These are phyloP conservation scores for Macrolepiota dolichaula DNA, from an alignment of 768 basidiomycete genomes.

Conservation along the genomic window DNA sequence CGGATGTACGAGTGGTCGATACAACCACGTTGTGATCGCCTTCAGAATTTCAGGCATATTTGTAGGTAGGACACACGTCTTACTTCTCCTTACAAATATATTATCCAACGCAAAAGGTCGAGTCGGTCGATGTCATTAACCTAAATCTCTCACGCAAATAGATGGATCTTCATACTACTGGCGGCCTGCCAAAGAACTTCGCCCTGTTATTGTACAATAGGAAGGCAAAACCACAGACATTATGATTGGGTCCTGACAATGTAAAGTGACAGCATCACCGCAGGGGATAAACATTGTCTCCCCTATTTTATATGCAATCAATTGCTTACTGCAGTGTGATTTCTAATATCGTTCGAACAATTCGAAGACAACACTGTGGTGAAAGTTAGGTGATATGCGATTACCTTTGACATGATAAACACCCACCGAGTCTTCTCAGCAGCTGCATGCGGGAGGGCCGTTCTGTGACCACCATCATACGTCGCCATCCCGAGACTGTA, in stretches of 20 bases:
- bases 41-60: background rate
- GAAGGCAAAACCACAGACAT: constrained; percentile 85
- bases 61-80: background rate
- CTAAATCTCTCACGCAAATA: background rate
- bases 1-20: too few species aligned
- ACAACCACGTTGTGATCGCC: background rate
- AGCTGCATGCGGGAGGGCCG: background rate
- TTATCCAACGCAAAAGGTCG: background rate
- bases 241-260: too few species aligned
- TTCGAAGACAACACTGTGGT: background rate
- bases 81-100: background rate
- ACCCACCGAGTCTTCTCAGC: background rate
- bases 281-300: too few species aligned
- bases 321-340: too few species aligned
- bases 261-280: too few species aligned
- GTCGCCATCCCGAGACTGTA: too few species aligned
- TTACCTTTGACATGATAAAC: background rate
- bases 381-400: background rate
- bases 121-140: background rate
- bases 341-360: background rate
- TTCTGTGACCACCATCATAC: background rate
- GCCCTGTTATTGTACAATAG: constrained; percentile 82
- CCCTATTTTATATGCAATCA: too few species aligned
- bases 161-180: constrained; percentile 57
- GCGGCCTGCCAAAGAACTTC: constrained; percentile 58